Evolutionary conservation across 2,329 filamentous ascomycete species (phyloP), one percentile per base, ranked within the genome.

Genomic region (Huntiella bhutanensis): DNA sequence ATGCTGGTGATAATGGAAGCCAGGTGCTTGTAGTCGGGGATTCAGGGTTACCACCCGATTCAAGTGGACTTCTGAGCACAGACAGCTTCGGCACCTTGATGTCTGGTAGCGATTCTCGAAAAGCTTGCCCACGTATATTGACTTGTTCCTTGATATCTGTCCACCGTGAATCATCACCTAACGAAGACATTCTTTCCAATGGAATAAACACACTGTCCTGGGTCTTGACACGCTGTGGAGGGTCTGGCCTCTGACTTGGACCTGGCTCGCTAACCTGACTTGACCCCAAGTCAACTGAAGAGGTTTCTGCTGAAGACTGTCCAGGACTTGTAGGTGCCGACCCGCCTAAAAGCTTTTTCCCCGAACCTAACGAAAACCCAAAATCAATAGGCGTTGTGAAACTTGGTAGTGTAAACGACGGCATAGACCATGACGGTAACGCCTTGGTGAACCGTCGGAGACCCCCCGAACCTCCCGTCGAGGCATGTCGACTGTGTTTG

Each of bases 61-160:
- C 22, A 10, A 57, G 53, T 2, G 59, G 59, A 3, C 55, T 54
- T 28, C 68, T 62, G 35, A 75, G 64, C 51, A 67, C 72, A 43
- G 77, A 71, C 34, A 82, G 61, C 51, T 70, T 70, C 1, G 74
- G 74, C 56, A 85, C 69, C 2, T 86, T 82, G 36, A 71, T 64
- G 54, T 94, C 86, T 57, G 85, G 78, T 51, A 83, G 75, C 56
- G 81, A 92, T 58, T 95, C 87, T 56, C 78, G 82, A 58, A 96
- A 82, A 4, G 88, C 88, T 63, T 93, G 93, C 56, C 91, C 70
- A 37, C 88, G 73, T 54, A 82, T 85, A 55, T 95, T 96, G 53
- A 88, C 80, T 65, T 91, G 83, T 51, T 84, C 81, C 38, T 78
- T 75, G 10, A 93, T 76, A 59, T 91, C 69, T 43, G 81, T 74